Evolutionary conservation across 1,284 basidiomycete genomes (phyloP), one percentile per base, ranked within the genome.

Genomic region (Cryptococcus hybrid): DNA sequence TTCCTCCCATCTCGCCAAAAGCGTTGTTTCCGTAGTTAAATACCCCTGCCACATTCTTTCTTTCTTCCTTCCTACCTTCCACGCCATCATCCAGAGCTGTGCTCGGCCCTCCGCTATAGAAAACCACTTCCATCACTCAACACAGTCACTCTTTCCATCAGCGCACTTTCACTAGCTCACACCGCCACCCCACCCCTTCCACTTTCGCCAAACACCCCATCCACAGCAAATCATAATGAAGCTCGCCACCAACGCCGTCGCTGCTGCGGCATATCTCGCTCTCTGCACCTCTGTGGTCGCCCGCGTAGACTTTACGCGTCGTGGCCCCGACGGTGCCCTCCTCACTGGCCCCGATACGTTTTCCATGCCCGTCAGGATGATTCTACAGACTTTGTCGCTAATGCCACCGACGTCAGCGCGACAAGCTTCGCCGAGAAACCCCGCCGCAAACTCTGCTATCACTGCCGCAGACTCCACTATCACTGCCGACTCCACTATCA

Each of bases 191-290:
- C 30, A 4, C 30, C 30, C 30, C 30, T 30, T 30, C 30, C 40
- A 5, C 40, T 5, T 42, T 42, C 40, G 40, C 40, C 40, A 42
- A 3, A 5, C 3, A 11, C 11, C 40, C 12, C 40, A 30, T 30
- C 30, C 30, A 30, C 30, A 30, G 30, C 3, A 30, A 12, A 49
- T 15, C 55, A 50, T 24, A n/a, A 61, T 61, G 59, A 61, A 53
- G 43, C 46, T 61, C 47, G 40, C 50, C n/a, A 3, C 51, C 39
- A 48, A 53, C 13, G 56, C 56, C 34, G 24, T 57, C 15, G 50
- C 56, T 12, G 39, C 52, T 18, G 37, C 59, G 3, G 56, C 59
- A 42, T 55, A 57, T 39, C 24, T 61, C 13, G 59, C 56, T 13
- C 49, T 61, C 5, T 57, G 53, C 37, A 49, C 42, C 39, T 52